These are phyloP conservation scores for Vitis rupestris DNA, from an alignment of 164 flowering plant genomes.

Conservation along the genomic window DNA sequence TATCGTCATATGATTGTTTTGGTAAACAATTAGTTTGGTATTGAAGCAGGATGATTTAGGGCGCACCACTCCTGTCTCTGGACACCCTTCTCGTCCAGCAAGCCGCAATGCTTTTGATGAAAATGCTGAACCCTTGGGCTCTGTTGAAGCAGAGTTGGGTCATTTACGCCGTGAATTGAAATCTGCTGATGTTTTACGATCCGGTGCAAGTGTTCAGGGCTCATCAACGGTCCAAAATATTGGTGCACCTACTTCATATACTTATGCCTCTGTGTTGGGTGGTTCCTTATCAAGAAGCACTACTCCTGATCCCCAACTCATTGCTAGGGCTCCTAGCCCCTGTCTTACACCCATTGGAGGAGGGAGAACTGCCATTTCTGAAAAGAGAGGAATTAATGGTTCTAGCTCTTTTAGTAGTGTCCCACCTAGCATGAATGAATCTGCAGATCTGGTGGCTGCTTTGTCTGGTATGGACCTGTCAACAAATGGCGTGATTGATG, in stretches of 20 bases:
- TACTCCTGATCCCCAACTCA: slow-evolving; percentile 68
- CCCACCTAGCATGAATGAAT: slow-evolving; percentile 36
- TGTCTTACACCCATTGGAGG: slow-evolving; percentile 68
- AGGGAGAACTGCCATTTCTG: slow-evolving; percentile 39
- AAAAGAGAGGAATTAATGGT: slow-evolving; percentile 41
- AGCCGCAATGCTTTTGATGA: slow-evolving; percentile 73
- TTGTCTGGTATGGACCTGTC: slow-evolving; percentile 66
- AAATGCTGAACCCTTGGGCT: slow-evolving; percentile 30
- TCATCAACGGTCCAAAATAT: slow-evolving; percentile 32
- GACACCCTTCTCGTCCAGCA: slow-evolving; percentile 66
- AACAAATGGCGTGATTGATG: slow-evolving; percentile 38
- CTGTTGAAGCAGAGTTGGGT: slow-evolving; percentile 50
- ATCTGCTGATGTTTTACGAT: slow-evolving; percentile 25
- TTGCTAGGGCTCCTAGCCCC: slow-evolving; percentile 77
- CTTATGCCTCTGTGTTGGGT: slow-evolving; percentile 69
- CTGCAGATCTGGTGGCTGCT: slow-evolving; percentile 54
- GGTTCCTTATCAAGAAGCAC: slow-evolving; percentile 65
- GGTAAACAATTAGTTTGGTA: neutral
- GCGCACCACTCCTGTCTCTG: slow-evolving; percentile 35
- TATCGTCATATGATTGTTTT: no score
- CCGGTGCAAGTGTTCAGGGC: slow-evolving; percentile 37
- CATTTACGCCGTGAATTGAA: slow-evolving; percentile 33
- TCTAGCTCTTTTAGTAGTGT: slow-evolving; percentile 43
- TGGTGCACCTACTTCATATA: slow-evolving; percentile 47
- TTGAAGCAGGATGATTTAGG: slow-evolving; percentile 55